Evolutionary conservation across 2,329 filamentous ascomycete genomes (phyloP).

Genomic region (Calycina marina): DNA sequence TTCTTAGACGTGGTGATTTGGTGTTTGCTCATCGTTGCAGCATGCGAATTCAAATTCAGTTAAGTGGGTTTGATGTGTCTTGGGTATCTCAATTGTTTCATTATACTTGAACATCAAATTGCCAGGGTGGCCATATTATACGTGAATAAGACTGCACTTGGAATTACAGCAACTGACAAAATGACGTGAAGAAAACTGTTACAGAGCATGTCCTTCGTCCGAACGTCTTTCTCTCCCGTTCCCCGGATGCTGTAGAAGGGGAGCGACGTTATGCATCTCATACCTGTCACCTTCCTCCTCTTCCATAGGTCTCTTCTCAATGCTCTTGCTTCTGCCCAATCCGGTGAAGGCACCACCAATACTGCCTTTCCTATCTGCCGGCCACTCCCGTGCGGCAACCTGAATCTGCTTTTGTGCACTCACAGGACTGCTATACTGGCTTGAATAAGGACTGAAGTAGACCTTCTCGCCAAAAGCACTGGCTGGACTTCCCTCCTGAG

Average conservation of each 20-base stretch:
- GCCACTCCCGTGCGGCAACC: constrained; percentile 9
- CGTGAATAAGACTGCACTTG: too few relatives aligned
- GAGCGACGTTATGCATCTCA: constrained; percentile 15
- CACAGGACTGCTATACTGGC: constrained; percentile 43
- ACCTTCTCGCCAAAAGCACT: constrained; percentile 26
- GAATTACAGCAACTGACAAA: too few relatives aligned
- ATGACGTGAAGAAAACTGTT: too few relatives aligned
- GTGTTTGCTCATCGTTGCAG: too few relatives aligned
- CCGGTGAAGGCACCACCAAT: constrained; percentile 1
- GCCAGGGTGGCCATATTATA: too few relatives aligned
- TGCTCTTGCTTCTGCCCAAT: constrained; percentile 2
- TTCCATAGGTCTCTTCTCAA: constrained; percentile 6
- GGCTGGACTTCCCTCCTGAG: constrained; percentile 13
- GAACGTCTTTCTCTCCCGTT: constrained; percentile 9
- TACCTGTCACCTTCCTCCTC: constrained; percentile 10
- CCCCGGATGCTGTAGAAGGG: constrained; percentile 16
- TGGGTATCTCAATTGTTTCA: too few relatives aligned
- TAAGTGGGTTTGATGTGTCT: too few relatives aligned
- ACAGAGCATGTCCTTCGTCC: neutral
- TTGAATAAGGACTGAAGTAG: constrained; percentile 45
- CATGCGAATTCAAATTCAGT: too few relatives aligned
- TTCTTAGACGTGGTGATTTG: too few relatives aligned
- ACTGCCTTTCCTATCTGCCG: constrained; percentile 11
- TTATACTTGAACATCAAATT: too few relatives aligned
- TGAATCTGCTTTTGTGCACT: constrained; percentile 9